phyloP scores from a whole-genome alignment of 108 stramenopile genomes.

The Phaeodactylum tricornutum region DNA sequence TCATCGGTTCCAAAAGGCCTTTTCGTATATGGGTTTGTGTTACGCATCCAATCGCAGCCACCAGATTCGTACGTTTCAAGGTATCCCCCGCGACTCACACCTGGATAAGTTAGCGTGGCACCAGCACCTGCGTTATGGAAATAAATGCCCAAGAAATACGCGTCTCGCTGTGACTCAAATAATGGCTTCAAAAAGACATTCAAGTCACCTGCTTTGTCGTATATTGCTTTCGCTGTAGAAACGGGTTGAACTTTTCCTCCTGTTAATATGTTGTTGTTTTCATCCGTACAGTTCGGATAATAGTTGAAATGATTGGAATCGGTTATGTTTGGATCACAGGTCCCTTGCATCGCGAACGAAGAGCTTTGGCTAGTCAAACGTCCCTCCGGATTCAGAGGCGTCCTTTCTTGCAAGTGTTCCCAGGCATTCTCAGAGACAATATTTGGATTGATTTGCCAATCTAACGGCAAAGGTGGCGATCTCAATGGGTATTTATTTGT shows the following conservation, averaged over 20 bases:
- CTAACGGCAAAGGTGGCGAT: slow-evolving; percentile 18
- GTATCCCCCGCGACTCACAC: too few relatives aligned
- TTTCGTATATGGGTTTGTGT: slow-evolving; percentile 18
- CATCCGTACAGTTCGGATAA: slow-evolving; percentile 46
- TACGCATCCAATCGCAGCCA: slow-evolving; percentile 47
- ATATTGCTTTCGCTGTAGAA: slow-evolving; percentile 11
- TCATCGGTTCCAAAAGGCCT: slow-evolving; percentile 32
- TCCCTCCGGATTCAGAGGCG: slow-evolving; percentile 19
- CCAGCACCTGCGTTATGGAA: slow-evolving; percentile 42
- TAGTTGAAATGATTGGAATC: too few relatives aligned
- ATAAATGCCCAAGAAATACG: slow-evolving; percentile 22
- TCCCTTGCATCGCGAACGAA: slow-evolving; percentile 28
- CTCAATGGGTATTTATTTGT: slow-evolving; percentile 10
- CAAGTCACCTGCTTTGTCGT: slow-evolving; percentile 20
- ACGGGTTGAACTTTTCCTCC: slow-evolving; percentile 34
- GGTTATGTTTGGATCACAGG: slow-evolving; percentile 34
- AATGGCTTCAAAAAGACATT: slow-evolving; percentile 30
- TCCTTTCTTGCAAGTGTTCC: too few relatives aligned
- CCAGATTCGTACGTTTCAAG: slow-evolving; percentile 19
- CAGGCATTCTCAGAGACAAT: slow-evolving; percentile 26
- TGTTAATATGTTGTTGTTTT: slow-evolving; percentile 35
- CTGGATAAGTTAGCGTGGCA: slow-evolving; percentile 24
- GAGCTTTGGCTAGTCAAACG: slow-evolving; percentile 4
- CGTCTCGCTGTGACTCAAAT: slow-evolving; percentile 20
- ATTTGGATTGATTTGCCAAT: slow-evolving; percentile 31